Conservation (phyloP, 257 asterid species). For the Parsonsia alboflavescens region DNA sequence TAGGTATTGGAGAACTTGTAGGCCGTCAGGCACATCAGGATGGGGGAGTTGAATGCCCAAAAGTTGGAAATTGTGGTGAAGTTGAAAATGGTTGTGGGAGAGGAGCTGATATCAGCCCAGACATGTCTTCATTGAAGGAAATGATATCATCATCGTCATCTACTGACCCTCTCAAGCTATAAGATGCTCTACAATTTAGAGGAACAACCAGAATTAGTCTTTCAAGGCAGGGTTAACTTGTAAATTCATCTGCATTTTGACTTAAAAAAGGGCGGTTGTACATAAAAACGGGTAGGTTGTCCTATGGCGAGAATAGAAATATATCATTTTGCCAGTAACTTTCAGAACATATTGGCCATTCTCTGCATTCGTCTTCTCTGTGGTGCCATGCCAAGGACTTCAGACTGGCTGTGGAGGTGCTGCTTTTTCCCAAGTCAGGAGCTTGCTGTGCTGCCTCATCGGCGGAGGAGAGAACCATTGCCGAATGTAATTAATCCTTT, state of each 20-base stretch:
- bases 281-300: slow-evolving; percentile 6
- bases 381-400: not conserved
- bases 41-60: slow-evolving; percentile 23
- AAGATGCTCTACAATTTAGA: not conserved
- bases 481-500: slow-evolving; percentile 8
- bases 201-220: slow-evolving; percentile 10
- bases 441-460: not conserved
- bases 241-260: slow-evolving; percentile 15
- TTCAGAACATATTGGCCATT: not conserved
- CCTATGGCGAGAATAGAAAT: not conserved
- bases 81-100: slow-evolving; percentile 8
- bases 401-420: not conserved
- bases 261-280: slow-evolving; percentile 7
- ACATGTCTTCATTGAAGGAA: slow-evolving; percentile 9
- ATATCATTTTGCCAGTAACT: not conserved
- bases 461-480: not conserved
- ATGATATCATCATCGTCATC: slow-evolving; percentile 15
- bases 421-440: not conserved
- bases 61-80: slow-evolving; percentile 10
- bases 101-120: slow-evolving; percentile 13
- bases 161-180: not conserved
- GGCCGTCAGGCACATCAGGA: slow-evolving; percentile 36
- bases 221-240: slow-evolving; percentile 10
- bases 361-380: not conserved
- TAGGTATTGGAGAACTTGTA: slow-evolving; percentile 21